Evolutionary conservation across 176 grass and related monocot species (phyloP).

Genomic region (Zea luxurians): DNA sequence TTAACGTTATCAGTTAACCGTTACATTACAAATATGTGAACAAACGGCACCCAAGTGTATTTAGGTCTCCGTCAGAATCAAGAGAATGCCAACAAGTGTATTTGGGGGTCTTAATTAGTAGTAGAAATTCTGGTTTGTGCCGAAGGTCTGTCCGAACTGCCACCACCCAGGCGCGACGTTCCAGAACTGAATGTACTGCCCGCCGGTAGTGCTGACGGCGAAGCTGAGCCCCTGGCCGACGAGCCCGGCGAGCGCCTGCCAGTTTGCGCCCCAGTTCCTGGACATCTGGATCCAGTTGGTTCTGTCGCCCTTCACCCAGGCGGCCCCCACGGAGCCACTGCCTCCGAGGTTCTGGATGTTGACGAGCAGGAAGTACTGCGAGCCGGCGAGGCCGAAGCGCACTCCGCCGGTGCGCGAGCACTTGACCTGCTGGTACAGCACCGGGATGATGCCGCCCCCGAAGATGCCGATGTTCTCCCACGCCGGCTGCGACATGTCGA

Average conservation of each 20-base stretch:
- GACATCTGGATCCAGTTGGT: conserved; percentile 41
- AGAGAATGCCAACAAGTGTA: too few species aligned
- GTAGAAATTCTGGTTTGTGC: conserved; percentile 45
- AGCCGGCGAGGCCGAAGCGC: conserved; percentile 39
- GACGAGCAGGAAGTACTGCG: conserved; percentile 48
- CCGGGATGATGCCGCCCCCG: conserved; percentile 44
- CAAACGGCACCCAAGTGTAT: too few species aligned
- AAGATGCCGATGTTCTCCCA: conserved; percentile 41
- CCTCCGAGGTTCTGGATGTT: conserved; percentile 59
- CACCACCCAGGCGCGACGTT: conserved; percentile 36
- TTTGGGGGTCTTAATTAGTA: conserved; percentile 10
- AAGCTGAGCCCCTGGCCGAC: conserved; percentile 54
- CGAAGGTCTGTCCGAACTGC: conserved; percentile 55
- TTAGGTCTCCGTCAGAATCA: not conserved
- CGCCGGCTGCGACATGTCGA: conserved; percentile 69
- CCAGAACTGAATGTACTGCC: conserved; percentile 42
- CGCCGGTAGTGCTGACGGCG: conserved; percentile 41
- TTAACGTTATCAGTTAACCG: too few species aligned
- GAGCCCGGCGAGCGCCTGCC: conserved; percentile 34
- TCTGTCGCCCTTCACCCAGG: conserved; percentile 28
- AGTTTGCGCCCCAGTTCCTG: conserved; percentile 67
- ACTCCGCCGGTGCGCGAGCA: conserved; percentile 53
- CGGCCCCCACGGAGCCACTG: conserved; percentile 24
- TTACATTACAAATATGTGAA: too few species aligned
- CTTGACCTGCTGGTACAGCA: conserved; percentile 47